Evolutionary conservation across 2,329 filamentous ascomycete genomes (phyloP).

Genomic region (Clarireedia homoeocarpa): DNA sequence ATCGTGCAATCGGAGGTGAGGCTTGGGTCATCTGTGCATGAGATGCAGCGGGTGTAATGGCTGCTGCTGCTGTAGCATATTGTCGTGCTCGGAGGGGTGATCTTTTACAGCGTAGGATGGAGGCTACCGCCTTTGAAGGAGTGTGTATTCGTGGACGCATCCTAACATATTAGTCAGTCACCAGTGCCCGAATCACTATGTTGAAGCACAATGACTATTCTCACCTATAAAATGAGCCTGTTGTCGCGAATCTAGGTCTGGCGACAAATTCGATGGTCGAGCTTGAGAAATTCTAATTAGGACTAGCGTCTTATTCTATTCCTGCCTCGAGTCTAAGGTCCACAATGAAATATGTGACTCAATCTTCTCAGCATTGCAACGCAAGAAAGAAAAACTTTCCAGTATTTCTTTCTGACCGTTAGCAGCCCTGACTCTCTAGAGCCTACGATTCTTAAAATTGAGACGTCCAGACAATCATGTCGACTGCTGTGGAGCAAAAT

Average conservation of each 20-base stretch:
- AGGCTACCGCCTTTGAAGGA: constrained; percentile 26
- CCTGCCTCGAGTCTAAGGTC: not conserved
- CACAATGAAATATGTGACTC: constrained; percentile 3
- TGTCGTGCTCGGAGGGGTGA: constrained; percentile 31
- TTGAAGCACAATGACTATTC: constrained; percentile 1
- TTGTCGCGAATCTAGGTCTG: not conserved
- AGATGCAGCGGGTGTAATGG: constrained; percentile 40
- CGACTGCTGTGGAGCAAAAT: constrained; percentile 16
- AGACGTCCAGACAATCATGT: constrained; percentile 13
- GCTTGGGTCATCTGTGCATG: constrained; percentile 40
- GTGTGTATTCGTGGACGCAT: constrained; percentile 44
- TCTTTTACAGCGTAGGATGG: constrained; percentile 30
- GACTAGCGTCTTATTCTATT: constrained; percentile 10
- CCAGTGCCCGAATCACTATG: not conserved
- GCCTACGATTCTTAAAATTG: not conserved
- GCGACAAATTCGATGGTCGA: not conserved
- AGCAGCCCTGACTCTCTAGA: not conserved
- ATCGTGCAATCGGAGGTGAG: constrained; percentile 31
- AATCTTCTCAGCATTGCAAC: not conserved
- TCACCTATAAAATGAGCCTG: constrained; percentile 10
- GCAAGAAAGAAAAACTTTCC: not conserved
- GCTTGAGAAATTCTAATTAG: constrained; percentile 19
- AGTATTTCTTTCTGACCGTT: not conserved
- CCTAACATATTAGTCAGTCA: constrained; percentile 16
- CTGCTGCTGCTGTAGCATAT: constrained; percentile 43